Evolutionary conservation across 805 yeast species (phyloP).

Genomic region (Limtongia smithiae): DNA sequence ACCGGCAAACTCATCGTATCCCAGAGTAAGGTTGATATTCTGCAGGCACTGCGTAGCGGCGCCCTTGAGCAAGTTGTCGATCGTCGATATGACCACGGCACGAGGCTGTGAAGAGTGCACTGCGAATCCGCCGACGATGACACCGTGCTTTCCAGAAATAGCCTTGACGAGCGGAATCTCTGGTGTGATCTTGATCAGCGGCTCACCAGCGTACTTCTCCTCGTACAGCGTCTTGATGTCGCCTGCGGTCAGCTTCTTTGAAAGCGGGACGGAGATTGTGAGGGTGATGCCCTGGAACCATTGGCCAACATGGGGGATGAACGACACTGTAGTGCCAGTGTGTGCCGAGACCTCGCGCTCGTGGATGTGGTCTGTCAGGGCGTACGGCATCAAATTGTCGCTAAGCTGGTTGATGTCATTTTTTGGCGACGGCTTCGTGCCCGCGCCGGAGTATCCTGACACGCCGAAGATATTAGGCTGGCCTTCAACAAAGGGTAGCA

Average conservation of each 20-base stretch:
- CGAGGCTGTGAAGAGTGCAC: constrained; percentile 84
- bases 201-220: constrained; percentile 83
- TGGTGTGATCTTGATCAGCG: constrained; percentile 77
- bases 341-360: constrained; percentile 87
- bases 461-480: constrained; percentile 89
- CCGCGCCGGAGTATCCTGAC: constrained; percentile 98
- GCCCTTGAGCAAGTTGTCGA: constrained; percentile 93
- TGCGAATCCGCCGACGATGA: constrained; percentile 89
- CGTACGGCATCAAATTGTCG: constrained; percentile 89
- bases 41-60: constrained; percentile 98
- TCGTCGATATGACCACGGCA: constrained; percentile 90
- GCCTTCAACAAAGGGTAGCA: constrained; percentile 59
- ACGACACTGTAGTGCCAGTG: constrained; percentile 75
- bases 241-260: constrained; percentile 62
- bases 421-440: constrained; percentile 96
- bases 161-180: constrained; percentile 92
- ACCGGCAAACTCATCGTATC: constrained; percentile 92
- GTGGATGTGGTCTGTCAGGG: constrained; percentile 94
- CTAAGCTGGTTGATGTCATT: constrained; percentile 73
- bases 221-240: constrained; percentile 82
- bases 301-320: constrained; percentile 90
- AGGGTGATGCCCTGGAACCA: constrained; percentile 99
- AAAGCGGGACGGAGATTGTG: constrained; percentile 84
- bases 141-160: constrained; percentile 91
- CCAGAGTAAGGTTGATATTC: constrained; percentile 84